A percentile compares a stretch with the other conserved stretches of the same genome.
phyloP scores from a whole-genome alignment of 2,329 filamentous ascomycete genomes.

The Chrysoporthe puriensis region DNA sequence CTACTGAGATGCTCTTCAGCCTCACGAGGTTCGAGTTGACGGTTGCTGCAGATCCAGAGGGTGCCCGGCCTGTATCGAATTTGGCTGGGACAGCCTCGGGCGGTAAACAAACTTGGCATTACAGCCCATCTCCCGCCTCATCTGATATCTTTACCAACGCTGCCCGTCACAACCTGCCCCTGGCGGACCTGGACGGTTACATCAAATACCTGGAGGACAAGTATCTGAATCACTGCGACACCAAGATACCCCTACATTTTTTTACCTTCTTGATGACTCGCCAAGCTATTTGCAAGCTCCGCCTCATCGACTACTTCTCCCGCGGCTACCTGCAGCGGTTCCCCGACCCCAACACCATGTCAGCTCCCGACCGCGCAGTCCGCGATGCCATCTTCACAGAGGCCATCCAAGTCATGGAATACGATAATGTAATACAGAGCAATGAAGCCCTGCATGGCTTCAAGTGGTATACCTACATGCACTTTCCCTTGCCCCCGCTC shows the following conservation, averaged over 20 bases:
- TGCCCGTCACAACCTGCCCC: constrained; percentile 53
- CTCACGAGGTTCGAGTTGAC: constrained; percentile 61
- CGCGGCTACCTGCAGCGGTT: constrained; percentile 45
- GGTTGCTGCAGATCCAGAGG: constrained; percentile 55
- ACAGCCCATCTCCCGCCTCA: constrained; percentile 42
- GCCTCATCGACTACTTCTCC: constrained; percentile 57
- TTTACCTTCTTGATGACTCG: constrained; percentile 63
- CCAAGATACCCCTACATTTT: constrained; percentile 61
- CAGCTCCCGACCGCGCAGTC: constrained; percentile 41
- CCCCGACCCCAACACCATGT: constrained; percentile 40
- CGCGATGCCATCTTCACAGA: constrained; percentile 58
- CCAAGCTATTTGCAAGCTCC: constrained; percentile 59
- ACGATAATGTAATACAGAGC: constrained; percentile 59
- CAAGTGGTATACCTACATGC: constrained; percentile 61
- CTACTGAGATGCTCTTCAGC: constrained; percentile 65
- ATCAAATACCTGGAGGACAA: constrained; percentile 58
- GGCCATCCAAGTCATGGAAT: constrained; percentile 62
- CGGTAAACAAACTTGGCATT: constrained; percentile 35
- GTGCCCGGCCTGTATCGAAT: constrained; percentile 31
- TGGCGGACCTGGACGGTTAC: constrained; percentile 56
- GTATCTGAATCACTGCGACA: constrained; percentile 60
- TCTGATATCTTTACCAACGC: constrained; percentile 51
- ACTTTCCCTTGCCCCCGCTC: constrained; percentile 65
- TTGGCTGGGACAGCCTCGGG: constrained; percentile 9
- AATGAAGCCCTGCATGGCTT: constrained; percentile 56